These are phyloP conservation scores for Phytophthora megakarya DNA, from an alignment of 352 stramenopile species.

Conservation along the genomic window DNA sequence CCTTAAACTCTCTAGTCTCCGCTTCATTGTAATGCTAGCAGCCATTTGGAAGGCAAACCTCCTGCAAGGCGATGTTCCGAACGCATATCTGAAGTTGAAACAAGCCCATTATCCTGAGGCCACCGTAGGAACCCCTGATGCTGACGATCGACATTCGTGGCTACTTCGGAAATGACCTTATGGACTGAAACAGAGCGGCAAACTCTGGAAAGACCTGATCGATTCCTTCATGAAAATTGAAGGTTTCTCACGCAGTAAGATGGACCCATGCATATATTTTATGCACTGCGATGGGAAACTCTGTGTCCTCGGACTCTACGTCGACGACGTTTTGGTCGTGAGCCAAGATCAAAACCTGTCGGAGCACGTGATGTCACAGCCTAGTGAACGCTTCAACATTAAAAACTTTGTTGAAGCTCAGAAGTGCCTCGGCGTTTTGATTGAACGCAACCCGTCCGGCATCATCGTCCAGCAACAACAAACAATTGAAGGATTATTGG, in stretches of 20 bases:
- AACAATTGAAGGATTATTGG: too few species aligned
- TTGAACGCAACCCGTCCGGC: too few species aligned
- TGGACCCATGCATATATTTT: constrained; percentile 13
- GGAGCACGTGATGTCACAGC: background rate
- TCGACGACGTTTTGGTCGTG: constrained; percentile 8
- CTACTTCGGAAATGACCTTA: background rate
- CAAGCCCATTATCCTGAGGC: constrained; percentile 2
- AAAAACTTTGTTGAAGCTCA: constrained; percentile 2
- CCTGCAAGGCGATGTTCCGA: constrained; percentile 12
- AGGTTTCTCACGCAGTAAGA: background rate
- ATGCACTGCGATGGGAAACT: background rate
- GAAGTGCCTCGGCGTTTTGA: too few species aligned
- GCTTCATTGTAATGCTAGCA: background rate
- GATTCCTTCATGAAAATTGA: background rate
- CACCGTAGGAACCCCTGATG: background rate
- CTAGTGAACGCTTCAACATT: constrained; percentile 9
- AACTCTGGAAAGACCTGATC: constrained; percentile 3
- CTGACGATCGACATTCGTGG: background rate
- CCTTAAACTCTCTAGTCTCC: constrained; percentile 3
- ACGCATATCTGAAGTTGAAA: background rate
- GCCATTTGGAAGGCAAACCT: background rate
- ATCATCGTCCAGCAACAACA: too few species aligned
- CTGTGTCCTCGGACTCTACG: background rate
- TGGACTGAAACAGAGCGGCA: constrained; percentile 5
- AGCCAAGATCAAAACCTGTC: background rate